Evolutionary conservation across 257 asterid genomes (phyloP), one percentile per base, ranked within the genome.

Genomic region (Penstemon newberryi): DNA sequence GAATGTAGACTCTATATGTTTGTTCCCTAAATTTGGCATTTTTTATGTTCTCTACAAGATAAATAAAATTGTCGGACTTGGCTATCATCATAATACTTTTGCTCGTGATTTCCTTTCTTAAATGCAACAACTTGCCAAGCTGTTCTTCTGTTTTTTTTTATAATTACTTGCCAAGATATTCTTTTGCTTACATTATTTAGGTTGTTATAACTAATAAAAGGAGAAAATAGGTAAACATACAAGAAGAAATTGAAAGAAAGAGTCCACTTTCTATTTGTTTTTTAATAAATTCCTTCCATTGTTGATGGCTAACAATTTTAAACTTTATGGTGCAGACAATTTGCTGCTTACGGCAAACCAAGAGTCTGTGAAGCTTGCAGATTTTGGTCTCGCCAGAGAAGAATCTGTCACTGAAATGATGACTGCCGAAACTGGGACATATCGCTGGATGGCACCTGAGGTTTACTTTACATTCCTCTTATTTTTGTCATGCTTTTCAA

Each of bases 401-500:
- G 98, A 92, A 77, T 44, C 97, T 50, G 91, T 92, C 55, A 86
- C 97, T 46, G 98, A 92, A 80, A 92, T 92, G 98, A 92, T 92
- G 98, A 92, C 98, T 56, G 98, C 98, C 10, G 98, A 92, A 79
- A 92, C 98, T 33, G 98, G 98, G 75, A 92, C 98, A 3, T 92
- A 92, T 75, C 96, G 96, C 41, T 92, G 98, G 98, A 92, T 92
- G 98, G 98, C 98, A 73, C 98, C 98, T 40, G 98, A 92, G 96
- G 98, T 92, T 72, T 73, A 82, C 73, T 62, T 12, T 71, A 25
- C 33, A 25, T 25, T 25, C 1, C 33, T 25, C 33, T 1, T 25
- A 25, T 25, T 25, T 56, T 33, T 56, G 7, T 36, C 39, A 3
- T 11, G 40, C 65, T 49, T 19, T 73, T 67, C 25, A 37, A 19